phyloP scores from a whole-genome alignment of 108 stramenopile genomes.

The Nitzschia palea region DNA sequence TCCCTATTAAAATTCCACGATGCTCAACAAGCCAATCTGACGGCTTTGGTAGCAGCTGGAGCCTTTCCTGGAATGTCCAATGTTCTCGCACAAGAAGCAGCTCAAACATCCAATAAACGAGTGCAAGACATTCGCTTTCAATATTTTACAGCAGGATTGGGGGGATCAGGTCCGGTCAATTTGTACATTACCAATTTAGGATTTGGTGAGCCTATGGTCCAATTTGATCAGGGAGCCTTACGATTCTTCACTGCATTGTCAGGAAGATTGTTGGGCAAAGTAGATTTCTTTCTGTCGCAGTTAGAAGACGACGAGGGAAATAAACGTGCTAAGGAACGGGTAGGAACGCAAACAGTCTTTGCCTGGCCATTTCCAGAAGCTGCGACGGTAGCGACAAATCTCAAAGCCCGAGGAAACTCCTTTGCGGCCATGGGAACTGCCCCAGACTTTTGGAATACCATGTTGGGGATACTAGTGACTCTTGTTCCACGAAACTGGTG shows the following conservation, averaged over 20 bases:
- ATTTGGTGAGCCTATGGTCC: slow-evolving; percentile 61
- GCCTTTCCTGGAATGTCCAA: slow-evolving; percentile 73
- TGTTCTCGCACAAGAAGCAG: slow-evolving; percentile 57
- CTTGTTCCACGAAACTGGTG: slow-evolving; percentile 56
- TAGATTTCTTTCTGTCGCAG: slow-evolving; percentile 44
- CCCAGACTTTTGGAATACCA: slow-evolving; percentile 61
- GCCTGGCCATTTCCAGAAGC: slow-evolving; percentile 77
- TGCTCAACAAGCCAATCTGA: slow-evolving; percentile 26
- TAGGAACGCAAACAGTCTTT: slow-evolving; percentile 55
- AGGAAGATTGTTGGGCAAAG: slow-evolving; percentile 48
- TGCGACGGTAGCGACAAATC: slow-evolving; percentile 49
- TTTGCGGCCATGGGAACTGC: slow-evolving; percentile 66
- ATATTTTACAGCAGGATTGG: slow-evolving; percentile 67
- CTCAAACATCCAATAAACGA: not conserved
- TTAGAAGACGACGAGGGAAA: not conserved
- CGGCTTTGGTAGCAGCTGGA: slow-evolving; percentile 50
- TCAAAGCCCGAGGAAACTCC: slow-evolving; percentile 39
- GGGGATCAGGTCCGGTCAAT: slow-evolving; percentile 56
- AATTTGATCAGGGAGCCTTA: slow-evolving; percentile 36
- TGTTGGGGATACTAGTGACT: slow-evolving; percentile 52
- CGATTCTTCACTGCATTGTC: slow-evolving; percentile 39
- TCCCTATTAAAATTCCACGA: slow-evolving; percentile 11
- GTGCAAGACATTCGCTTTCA: slow-evolving; percentile 55
- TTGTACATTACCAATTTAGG: slow-evolving; percentile 68
- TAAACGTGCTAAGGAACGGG: slow-evolving; percentile 28